Percentiles rank a stretch among this genome's conserved stretches.
Conservation (phyloP, 176 grass and related monocot genomes). For the Bonia amplexicaulis region DNA sequence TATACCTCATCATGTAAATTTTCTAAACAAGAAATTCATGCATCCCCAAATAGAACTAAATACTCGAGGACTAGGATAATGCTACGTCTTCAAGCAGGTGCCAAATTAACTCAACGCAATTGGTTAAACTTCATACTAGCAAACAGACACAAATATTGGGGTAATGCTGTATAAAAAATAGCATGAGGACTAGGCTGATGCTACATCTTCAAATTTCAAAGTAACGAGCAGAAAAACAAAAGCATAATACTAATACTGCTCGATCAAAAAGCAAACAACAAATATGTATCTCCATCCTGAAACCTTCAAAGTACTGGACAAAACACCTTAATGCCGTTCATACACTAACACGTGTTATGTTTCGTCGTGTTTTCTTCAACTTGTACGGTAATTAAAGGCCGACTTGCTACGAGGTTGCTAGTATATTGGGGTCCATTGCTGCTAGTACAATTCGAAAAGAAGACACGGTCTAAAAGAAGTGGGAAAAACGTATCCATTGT, state of each 20-base stretch:
- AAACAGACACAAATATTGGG: neutral
- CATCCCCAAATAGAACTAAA: neutral
- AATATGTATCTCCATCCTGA: neutral
- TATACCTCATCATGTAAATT: neutral
- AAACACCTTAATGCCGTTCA: neutral
- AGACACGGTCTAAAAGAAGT: neutral
- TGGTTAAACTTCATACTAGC: neutral
- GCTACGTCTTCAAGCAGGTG: neutral
- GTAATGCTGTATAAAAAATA: neutral
- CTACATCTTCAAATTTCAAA: neutral
- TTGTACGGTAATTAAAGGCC: too few relatives aligned
- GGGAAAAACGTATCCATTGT: neutral
- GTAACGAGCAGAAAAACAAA: neutral
- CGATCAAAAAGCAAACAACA: neutral
- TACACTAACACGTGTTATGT: neutral
- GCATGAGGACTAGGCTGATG: neutral
- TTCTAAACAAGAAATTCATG: neutral
- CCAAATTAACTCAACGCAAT: neutral
- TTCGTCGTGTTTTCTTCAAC: neutral
- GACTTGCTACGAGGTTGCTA: neutral
- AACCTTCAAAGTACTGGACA: too few relatives aligned
- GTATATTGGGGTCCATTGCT: neutral
- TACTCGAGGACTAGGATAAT: neutral
- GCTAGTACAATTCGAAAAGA: neutral
- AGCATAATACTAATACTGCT: neutral